Evolutionary conservation across 768 basidiomycete genomes (phyloP).

Genomic region (Lyophyllum shimeji): DNA sequence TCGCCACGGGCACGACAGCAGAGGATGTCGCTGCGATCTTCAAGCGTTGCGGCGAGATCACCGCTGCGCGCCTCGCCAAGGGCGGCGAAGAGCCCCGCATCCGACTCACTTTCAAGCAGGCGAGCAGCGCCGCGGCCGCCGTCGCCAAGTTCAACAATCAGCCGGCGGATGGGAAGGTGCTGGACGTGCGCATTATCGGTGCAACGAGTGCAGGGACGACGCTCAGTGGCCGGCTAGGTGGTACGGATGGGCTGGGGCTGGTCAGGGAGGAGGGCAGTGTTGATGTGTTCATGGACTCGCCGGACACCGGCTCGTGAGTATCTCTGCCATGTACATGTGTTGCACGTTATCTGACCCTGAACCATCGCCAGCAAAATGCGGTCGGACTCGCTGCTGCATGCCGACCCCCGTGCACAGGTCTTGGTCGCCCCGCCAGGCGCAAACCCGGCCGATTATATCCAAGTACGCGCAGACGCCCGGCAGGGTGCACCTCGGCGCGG

Average conservation of each 20-base stretch:
- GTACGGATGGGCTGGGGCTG: constrained; percentile 49
- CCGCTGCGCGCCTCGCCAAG: constrained; percentile 40
- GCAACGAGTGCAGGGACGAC: constrained; percentile 46
- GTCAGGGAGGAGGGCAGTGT: constrained; percentile 55
- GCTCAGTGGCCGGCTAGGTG: constrained; percentile 58
- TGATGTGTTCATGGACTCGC: constrained; percentile 59
- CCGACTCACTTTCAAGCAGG: constrained; percentile 70
- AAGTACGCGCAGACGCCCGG: constrained; percentile 29
- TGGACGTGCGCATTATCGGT: constrained; percentile 66
- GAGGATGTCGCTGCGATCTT: constrained; percentile 88
- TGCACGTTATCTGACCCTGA: not conserved
- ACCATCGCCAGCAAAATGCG: constrained; percentile 70
- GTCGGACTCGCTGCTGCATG: constrained; percentile 69
- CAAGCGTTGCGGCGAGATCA: constrained; percentile 72
- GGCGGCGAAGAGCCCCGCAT: constrained; percentile 50
- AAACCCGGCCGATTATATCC: constrained; percentile 52
- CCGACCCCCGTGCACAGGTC: constrained; percentile 65
- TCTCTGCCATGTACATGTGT: not conserved
- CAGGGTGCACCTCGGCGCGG: constrained; percentile 29
- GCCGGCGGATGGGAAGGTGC: constrained; percentile 76
- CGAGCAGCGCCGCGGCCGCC: constrained; percentile 61
- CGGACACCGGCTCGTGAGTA: constrained; percentile 54
- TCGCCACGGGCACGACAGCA: constrained; percentile 75
- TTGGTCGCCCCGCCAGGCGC: constrained; percentile 68
- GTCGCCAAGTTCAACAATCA: constrained; percentile 78